Conservation (phyloP, 176 grass and related monocot genomes). For the Cocos nucifera region DNA sequence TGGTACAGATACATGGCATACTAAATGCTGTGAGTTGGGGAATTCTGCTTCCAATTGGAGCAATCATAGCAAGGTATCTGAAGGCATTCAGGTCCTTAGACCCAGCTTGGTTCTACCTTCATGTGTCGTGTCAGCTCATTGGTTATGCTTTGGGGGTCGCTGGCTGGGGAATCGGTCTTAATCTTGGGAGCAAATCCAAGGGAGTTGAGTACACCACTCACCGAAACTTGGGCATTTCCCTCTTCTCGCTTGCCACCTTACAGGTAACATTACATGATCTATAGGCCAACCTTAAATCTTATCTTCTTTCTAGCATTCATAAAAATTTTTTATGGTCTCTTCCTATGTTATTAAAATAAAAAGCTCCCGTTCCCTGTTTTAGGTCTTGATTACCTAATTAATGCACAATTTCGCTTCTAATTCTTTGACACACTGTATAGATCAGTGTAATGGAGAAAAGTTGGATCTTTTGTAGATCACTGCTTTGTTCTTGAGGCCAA, state of each 20-base stretch:
- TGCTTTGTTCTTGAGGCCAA: conserved; percentile 67
- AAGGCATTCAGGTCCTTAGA: conserved; percentile 63
- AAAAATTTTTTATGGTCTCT: too few relatives aligned
- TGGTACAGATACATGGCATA: conserved; percentile 58
- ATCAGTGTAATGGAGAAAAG: too few relatives aligned
- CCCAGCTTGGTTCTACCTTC: conserved; percentile 83
- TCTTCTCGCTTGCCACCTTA: conserved; percentile 65
- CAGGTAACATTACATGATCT: conserved; percentile 34
- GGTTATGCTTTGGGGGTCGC: conserved; percentile 67
- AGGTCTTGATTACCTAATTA: too few relatives aligned
- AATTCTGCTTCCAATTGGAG: conserved; percentile 63
- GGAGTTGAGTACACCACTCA: conserved; percentile 58
- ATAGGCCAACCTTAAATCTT: too few relatives aligned
- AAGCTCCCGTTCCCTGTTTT: too few relatives aligned
- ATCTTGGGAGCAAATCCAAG: conserved; percentile 70
- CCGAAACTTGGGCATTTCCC: conserved; percentile 60
- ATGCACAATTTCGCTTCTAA: too few relatives aligned
- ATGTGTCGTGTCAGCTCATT: conserved; percentile 51
- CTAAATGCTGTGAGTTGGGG: conserved; percentile 86
- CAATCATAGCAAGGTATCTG: conserved; percentile 60
- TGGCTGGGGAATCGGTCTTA: conserved; percentile 76
- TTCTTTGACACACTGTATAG: neutral
- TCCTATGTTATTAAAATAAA: too few relatives aligned
- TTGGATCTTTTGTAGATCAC: conserved; percentile 34
- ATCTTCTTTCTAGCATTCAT: too few relatives aligned